A percentile compares a stretch with the other conserved stretches of the same genome.
These are phyloP conservation scores for Glycine latifolia DNA, from an alignment of 306 rosid genomes.

Conservation along the genomic window DNA sequence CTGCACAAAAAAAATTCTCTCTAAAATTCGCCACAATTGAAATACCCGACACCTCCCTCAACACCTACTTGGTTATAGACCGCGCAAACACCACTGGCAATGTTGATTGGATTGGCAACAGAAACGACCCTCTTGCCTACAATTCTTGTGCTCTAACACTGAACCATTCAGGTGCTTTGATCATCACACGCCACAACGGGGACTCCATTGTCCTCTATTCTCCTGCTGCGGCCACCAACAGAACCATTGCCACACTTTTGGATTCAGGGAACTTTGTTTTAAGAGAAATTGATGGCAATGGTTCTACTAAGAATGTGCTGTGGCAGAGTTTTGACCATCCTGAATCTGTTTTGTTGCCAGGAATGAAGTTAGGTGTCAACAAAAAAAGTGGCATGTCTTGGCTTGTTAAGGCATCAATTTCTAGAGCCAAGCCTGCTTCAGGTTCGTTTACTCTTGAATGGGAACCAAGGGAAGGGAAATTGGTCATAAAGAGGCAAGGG, in stretches of 20 bases:
- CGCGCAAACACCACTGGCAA: background rate
- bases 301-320: background rate
- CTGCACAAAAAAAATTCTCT: background rate
- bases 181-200: slow-evolving; percentile 9
- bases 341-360: background rate
- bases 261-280: slow-evolving; percentile 41
- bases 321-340: slow-evolving; percentile 47
- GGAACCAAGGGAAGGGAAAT: too few relatives aligned
- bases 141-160: background rate
- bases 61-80: background rate
- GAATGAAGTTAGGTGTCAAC: slow-evolving; percentile 15
- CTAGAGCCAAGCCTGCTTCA: too few relatives aligned
- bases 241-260: background rate
- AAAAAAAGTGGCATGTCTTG: too few relatives aligned
- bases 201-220: slow-evolving; percentile 8
- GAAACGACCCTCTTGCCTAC: slow-evolving; percentile 14
- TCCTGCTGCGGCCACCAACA: background rate
- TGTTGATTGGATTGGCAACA: slow-evolving; percentile 28
- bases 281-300: slow-evolving; percentile 16
- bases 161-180: slow-evolving; percentile 8
- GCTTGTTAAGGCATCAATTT: too few relatives aligned
- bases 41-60: background rate
- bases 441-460: too few relatives aligned
- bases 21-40: background rate
- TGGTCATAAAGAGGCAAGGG: background rate